Evolutionary conservation across 129 eudicot species (phyloP).

Genomic region (Tagetes patula): DNA sequence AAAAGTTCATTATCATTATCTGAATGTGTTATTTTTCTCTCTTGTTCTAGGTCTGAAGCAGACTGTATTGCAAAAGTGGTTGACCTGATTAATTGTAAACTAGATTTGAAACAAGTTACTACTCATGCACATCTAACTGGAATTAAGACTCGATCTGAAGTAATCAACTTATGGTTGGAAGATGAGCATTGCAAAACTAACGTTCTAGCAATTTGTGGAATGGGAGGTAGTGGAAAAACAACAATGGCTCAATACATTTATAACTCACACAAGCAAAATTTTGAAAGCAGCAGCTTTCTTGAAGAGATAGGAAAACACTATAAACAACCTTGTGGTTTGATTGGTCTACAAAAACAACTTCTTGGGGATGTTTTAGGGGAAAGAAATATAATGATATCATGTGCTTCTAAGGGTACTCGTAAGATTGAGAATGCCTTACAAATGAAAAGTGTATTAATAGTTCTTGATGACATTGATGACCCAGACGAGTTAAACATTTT

Average conservation of each 20-base stretch:
- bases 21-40: not conserved
- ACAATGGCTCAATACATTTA: constrained; percentile 20
- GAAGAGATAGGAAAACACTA: constrained; percentile 16
- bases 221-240: constrained; percentile 25
- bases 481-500: constrained; percentile 12
- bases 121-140: constrained; percentile 12
- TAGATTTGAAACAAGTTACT: not conserved
- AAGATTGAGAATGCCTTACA: not conserved
- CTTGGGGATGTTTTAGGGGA: not conserved
- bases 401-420: constrained; percentile 2
- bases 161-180: constrained; percentile 1
- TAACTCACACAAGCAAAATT: constrained; percentile 8
- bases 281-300: constrained; percentile 5
- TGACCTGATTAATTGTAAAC: not conserved
- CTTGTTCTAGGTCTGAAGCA: constrained; percentile 6
- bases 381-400: not conserved
- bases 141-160: constrained; percentile 15
- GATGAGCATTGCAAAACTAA: not conserved
- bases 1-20: too few relatives aligned
- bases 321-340: not conserved
- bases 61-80: constrained; percentile 6
- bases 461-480: constrained; percentile 27
- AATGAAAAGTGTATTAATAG: not conserved
- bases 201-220: constrained; percentile 16
- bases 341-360: constrained; percentile 15